These are phyloP conservation scores for thale cress (Arabidopsis thaliana) DNA, from an alignment of 345 rosid species.

Conservation along the genomic window TAIR10.1 NC_003075.7:6508001-6508500, in stretches of 20 bases:
- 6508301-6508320: background rate
- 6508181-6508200: background rate
- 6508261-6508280: background rate
- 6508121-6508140: background rate
- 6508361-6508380: background rate
- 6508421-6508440: background rate
- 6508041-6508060: background rate
- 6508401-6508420: background rate
- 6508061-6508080: background rate
- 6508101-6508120: background rate
- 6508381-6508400: background rate
- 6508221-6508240: background rate
- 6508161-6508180: too few relatives aligned
- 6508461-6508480: background rate
- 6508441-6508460: background rate
- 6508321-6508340: background rate
- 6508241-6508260: background rate
- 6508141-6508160: background rate
- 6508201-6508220: background rate
- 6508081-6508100: background rate
- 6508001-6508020: background rate
- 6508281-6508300: background rate
- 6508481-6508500: background rate
- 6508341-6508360: background rate
- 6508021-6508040: background rate